Base-by-base conservation (phyloP, 306 rosid species). In the Inga leiocalycina region DNA sequence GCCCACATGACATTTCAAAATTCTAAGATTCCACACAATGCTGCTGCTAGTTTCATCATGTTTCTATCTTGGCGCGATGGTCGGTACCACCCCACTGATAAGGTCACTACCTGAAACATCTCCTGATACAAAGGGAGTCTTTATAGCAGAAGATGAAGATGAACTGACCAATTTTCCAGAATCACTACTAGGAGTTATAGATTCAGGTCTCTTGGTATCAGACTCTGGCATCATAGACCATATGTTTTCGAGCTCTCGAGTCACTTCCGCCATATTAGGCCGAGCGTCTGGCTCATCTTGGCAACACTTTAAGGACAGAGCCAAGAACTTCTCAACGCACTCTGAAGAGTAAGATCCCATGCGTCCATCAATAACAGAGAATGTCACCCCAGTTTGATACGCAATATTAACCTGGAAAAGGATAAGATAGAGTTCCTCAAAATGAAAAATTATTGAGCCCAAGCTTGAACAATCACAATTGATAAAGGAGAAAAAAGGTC, bases 191-290 rank as follows among this genome's bases (percentile, higher is more conserved):
- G 34, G 13, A 76, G 44, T 52, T 59, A 8, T 13, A 16, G 90
- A 73, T 16, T 76, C 88, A 14, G 81, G 16, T 41, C 54, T 71
- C 78, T 57, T 84, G 51, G 71, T 73, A 79, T 91, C 86, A 0
- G 86, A 85, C 64, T 90, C 93, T 0, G 97, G 89, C 82, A 92
- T 76, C 97, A 91, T 85, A 51, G 78, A 61, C 87, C 86, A 90
- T 30, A 97, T 88, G 67, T 66, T 85, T 71, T 94, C 98, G 0
- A 97, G 97, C 82, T 88, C 94, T 45, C 97, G 88, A 51, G 89
- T 97, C 13, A 97, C 97, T 80, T 94, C 92, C 8, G 83, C 82
- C 97, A 94, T 94, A 68, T 92, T 94, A 46, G 98, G 98, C 51
- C 99, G 67, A 13, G 85, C 90, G 75, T 92, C 91, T n/a, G 99